Percentiles rank a stretch among this genome's conserved stretches.
These are phyloP conservation scores for Leptodontidium sp. DNA, from an alignment of 2,329 filamentous ascomycete species.

Conservation along the genomic window DNA sequence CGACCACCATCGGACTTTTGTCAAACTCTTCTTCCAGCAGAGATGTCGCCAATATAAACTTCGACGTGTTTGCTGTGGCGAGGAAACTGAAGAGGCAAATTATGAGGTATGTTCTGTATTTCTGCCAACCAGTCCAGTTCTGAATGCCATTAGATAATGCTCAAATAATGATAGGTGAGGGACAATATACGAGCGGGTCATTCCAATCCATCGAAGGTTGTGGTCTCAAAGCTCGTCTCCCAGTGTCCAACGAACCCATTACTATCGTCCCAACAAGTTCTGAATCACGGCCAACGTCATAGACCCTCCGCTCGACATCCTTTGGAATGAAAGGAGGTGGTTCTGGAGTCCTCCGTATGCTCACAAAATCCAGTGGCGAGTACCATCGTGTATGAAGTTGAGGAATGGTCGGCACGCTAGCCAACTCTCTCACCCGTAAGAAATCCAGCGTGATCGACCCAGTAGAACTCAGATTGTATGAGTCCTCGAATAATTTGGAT, in stretches of 20 bases:
- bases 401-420: slow-evolving; percentile 23
- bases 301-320: background rate
- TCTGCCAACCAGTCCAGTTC: slow-evolving; percentile 30
- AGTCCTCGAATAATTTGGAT: background rate
- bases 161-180: background rate
- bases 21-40: slow-evolving; percentile 46
- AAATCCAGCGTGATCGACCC: slow-evolving; percentile 27
- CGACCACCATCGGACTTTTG: slow-evolving; percentile 35
- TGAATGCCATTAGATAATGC: background rate
- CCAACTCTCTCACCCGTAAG: slow-evolving; percentile 23
- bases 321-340: slow-evolving; percentile 14
- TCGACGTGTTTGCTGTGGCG: slow-evolving; percentile 50
- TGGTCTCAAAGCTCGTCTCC: slow-evolving; percentile 27
- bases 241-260: slow-evolving; percentile 9
- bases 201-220: slow-evolving; percentile 30
- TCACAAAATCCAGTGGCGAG: slow-evolving; percentile 24
- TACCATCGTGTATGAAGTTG: slow-evolving; percentile 28
- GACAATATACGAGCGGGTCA: slow-evolving; percentile 28
- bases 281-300: slow-evolving; percentile 14
- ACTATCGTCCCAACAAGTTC: slow-evolving; percentile 24
- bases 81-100: slow-evolving; percentile 52
- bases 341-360: slow-evolving; percentile 18
- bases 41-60: slow-evolving; percentile 49
- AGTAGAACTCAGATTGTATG: background rate
- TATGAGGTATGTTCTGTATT: slow-evolving; percentile 45